Conservation (phyloP, 495 filamentous ascomycete species). For the Glarea lozoyensis region DNA sequence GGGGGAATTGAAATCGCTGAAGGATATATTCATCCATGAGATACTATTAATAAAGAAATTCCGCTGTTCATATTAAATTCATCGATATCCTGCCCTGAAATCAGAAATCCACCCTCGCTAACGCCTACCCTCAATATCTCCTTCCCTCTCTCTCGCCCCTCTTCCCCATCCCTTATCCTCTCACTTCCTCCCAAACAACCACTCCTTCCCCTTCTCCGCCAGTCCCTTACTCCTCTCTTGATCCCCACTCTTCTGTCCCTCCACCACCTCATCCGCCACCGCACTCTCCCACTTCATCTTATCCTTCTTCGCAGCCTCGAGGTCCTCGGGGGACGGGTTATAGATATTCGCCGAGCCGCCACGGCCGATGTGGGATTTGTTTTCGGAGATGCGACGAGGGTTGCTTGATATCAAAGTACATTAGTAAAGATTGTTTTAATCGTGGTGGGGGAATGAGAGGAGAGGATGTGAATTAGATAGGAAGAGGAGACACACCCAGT, state of each 20-base stretch:
- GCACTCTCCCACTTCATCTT: conserved; percentile 23
- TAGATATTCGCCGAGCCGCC: conserved; percentile 51
- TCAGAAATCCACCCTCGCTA: too few species aligned
- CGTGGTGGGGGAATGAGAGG: neutral
- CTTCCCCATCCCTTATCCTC: too few species aligned
- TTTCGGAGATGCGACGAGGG: conserved; percentile 13
- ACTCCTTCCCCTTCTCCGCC: conserved; percentile 46
- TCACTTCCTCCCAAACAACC: conserved; percentile 26
- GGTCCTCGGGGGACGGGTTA: conserved; percentile 27
- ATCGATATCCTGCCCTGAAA: too few species aligned
- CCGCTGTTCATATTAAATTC: too few species aligned
- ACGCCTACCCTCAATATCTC: too few species aligned
- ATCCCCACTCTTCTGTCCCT: conserved; percentile 9
- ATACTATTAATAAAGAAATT: too few species aligned
- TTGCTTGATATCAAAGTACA: conserved; percentile 3
- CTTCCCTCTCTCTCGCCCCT: too few species aligned
- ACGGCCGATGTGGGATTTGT: conserved; percentile 37
- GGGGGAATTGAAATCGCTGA: too few species aligned
- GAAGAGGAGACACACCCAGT: conserved; percentile 35
- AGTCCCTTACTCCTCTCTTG: conserved; percentile 27
- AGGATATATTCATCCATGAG: too few species aligned
- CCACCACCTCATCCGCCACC: conserved; percentile 20
- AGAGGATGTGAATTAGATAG: conserved; percentile 2
- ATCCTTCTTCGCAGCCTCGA: conserved; percentile 26
- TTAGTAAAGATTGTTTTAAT: neutral